A percentile compares a stretch with the other conserved stretches of the same genome.
phyloP scores from a whole-genome alignment of 495 filamentous ascomycete species.

The Glutinoglossum americanum region DNA sequence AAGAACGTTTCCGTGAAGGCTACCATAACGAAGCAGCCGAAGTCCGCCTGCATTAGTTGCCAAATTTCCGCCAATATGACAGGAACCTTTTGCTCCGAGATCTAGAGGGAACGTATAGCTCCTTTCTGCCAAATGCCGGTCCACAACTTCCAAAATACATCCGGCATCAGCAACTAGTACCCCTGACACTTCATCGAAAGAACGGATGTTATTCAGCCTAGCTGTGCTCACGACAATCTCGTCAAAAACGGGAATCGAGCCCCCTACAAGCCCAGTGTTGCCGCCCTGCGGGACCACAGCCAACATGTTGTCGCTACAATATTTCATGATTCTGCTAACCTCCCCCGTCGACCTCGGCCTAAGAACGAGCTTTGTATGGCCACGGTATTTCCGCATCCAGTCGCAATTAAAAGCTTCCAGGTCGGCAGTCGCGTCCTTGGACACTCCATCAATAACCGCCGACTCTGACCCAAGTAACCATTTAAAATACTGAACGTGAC shows the following conservation, averaged over 20 bases:
- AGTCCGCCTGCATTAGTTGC: slow-evolving; percentile 89
- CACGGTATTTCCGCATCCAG: slow-evolving; percentile 98
- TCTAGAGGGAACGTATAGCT: slow-evolving; percentile 84
- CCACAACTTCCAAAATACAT: slow-evolving; percentile 71
- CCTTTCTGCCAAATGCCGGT: slow-evolving; percentile 58
- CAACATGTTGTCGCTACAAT: slow-evolving; percentile 78
- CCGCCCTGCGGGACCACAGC: slow-evolving; percentile 97
- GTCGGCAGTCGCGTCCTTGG: slow-evolving; percentile 48
- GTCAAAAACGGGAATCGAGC: slow-evolving; percentile 88
- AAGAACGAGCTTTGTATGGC: slow-evolving; percentile 67
- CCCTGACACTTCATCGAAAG: slow-evolving; percentile 84
- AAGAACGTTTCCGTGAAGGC: slow-evolving; percentile 76
- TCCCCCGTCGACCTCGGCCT: slow-evolving; percentile 67
- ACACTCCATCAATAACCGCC: slow-evolving; percentile 68
- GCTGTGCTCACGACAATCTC: slow-evolving; percentile 84
- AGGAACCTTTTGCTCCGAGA: slow-evolving; percentile 89
- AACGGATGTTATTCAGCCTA: slow-evolving; percentile 74
- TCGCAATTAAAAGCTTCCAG: slow-evolving; percentile 86
- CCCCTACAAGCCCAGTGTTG: slow-evolving; percentile 87
- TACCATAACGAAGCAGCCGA: slow-evolving; percentile 76
- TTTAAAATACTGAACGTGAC: slow-evolving; percentile 67
- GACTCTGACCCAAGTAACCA: slow-evolving; percentile 49
- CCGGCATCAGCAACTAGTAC: slow-evolving; percentile 78
- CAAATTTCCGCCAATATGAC: slow-evolving; percentile 96
- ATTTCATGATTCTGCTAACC: slow-evolving; percentile 68